Evolutionary conservation across 805 yeast genomes (phyloP), one percentile per base, ranked within the genome.

Genomic region (Kuraishia borneana): DNA sequence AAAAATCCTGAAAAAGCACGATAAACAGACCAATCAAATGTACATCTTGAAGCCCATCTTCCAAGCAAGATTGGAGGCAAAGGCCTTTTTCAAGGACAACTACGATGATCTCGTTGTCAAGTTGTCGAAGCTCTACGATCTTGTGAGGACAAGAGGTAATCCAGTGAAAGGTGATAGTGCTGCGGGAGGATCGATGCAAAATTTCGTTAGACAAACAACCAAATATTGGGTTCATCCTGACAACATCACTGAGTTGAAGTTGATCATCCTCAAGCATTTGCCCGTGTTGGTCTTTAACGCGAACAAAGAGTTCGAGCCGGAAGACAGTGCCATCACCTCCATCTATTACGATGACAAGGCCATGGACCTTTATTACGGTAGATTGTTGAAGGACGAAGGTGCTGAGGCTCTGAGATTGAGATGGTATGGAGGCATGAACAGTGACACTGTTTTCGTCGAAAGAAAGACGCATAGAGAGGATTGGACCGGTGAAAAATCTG

Each of bases 401-500:
- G 98, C 98, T 4, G 98, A 92, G 60, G 97, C 97, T 17, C 87
- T 89, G 43, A 79, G 99, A 61, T 68, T 92, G 53, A 79, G 98
- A 65, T 92, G 99, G 99, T 92, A 92, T 56, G 98, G 99, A 53
- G 96, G 96, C 36, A 92, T 92, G 98, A 68, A 71, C 36, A 70
- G 88, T 2, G 96, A 89, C 46, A 83, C 83, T 28, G 83, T 89
- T 36, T 92, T 92, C 43, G 95, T 89, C 32, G 99, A 92, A 61
- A 75, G 98, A 58, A 92, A 92, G 58, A 92, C 99, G 5, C 98
- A 92, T 54, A 74, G 98, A 58, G 98, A 92, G 59, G 99, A 92
- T 64, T 89, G 98, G 98, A 92, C 99, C 3, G 99, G 99, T 47
- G 98, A 92, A 58, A 89, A 89, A 60, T 84, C 96, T n/a, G 98